Evolutionary conservation across 495 filamentous ascomycete genomes (phyloP).

Genomic region (Eremomyces bilateralis): DNA sequence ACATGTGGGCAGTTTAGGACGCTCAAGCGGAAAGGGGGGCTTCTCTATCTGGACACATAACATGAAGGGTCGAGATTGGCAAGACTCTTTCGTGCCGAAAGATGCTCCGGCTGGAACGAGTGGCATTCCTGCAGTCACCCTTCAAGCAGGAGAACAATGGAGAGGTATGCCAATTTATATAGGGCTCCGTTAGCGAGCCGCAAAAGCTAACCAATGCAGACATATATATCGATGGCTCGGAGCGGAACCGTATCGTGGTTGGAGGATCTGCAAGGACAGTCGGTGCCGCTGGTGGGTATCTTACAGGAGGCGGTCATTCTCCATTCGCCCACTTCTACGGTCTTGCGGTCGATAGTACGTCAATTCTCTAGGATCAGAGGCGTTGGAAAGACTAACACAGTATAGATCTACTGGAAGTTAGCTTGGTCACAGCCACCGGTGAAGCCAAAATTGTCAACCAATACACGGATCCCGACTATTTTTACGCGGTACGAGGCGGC

Average conservation of each 20-base stretch:
- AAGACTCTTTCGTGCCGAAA: slow-evolving; percentile 2
- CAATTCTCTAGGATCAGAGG: not conserved
- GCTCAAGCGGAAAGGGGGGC: slow-evolving; percentile 1
- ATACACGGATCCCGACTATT: slow-evolving; percentile 4
- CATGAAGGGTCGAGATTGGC: slow-evolving; percentile 3
- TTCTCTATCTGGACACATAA: slow-evolving; percentile 2
- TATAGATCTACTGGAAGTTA: slow-evolving; percentile 5
- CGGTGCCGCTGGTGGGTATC: slow-evolving; percentile 17
- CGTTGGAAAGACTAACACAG: not conserved
- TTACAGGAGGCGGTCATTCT: slow-evolving; percentile 18
- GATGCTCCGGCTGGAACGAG: slow-evolving; percentile 7
- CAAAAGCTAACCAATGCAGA: slow-evolving; percentile 6
- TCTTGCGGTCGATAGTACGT: slow-evolving; percentile 5
- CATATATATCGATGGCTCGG: slow-evolving; percentile 10
- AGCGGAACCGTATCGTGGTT: slow-evolving; percentile 11
- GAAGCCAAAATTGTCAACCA: slow-evolving; percentile 3
- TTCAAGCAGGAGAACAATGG: slow-evolving; percentile 11
- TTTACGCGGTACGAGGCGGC: slow-evolving; percentile 6
- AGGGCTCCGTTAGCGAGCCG: not conserved
- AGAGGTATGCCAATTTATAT: not conserved
- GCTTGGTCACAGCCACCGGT: slow-evolving; percentile 3
- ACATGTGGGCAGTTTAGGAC: not conserved
- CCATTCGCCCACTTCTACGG: slow-evolving; percentile 6
- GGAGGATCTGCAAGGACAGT: slow-evolving; percentile 15
- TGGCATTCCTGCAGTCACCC: slow-evolving; percentile 10